Evolutionary conservation across 2,329 filamentous ascomycete genomes (phyloP).

Genomic region (Dothiorella sarmentorum): DNA sequence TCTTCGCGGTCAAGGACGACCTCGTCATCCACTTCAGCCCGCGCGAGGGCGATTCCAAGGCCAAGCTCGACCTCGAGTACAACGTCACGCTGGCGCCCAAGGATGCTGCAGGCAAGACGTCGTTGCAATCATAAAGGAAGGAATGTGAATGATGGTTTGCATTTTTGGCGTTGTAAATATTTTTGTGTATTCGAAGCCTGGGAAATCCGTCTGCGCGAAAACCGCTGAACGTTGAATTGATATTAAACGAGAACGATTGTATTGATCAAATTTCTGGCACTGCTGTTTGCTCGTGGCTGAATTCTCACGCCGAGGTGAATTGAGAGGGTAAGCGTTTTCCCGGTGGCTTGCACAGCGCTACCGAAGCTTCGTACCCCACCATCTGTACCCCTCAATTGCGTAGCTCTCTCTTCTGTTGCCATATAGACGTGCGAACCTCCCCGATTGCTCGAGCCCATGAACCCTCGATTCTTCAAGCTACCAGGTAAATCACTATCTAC

Average conservation of each 20-base stretch:
- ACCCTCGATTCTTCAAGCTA: not conserved
- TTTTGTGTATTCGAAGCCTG: not conserved
- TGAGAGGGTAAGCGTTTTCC: constrained; percentile 7
- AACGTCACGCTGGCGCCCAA: constrained; percentile 55
- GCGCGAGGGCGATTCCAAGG: constrained; percentile 49
- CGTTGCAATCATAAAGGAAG: not conserved
- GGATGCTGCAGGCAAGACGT: constrained; percentile 20
- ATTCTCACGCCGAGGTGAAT: not conserved
- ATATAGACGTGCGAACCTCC: not conserved
- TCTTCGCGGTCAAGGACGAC: constrained; percentile 53
- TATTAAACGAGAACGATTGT: not conserved
- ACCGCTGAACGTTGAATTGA: not conserved
- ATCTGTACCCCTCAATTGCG: not conserved
- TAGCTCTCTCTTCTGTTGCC: not conserved
- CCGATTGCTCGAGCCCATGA: not conserved
- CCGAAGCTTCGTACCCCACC: constrained; percentile 1
- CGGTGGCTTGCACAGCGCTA: not conserved
- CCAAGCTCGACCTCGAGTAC: constrained; percentile 58
- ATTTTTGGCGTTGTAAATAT: constrained; percentile 15
- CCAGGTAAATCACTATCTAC: not conserved
- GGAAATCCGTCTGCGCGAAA: not conserved
- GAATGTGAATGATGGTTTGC: not conserved
- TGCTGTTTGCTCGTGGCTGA: not conserved
- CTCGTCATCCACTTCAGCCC: constrained; percentile 37
- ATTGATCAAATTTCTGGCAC: not conserved